Percentiles rank a stretch among this genome's conserved stretches.
Conservation (phyloP, 768 basidiomycete genomes). For the Boletus vermiculosoides region DNA sequence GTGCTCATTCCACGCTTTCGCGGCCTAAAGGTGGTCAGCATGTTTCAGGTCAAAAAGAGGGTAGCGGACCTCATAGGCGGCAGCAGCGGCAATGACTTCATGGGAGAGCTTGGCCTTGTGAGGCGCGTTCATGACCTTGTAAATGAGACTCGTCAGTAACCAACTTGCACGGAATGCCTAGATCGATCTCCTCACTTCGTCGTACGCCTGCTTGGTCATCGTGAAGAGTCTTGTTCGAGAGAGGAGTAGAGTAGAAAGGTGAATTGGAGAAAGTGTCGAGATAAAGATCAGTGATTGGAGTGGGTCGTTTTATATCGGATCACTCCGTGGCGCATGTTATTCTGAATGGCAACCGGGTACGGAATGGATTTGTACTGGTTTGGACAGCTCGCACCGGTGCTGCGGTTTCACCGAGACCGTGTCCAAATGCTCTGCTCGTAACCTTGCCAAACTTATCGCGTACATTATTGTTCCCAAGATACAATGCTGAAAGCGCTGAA, state of each 20-base stretch:
- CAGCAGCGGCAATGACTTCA: conserved; percentile 66
- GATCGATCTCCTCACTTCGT: conserved; percentile 16
- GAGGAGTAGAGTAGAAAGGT: background rate
- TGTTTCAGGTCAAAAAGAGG: background rate
- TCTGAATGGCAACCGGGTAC: background rate
- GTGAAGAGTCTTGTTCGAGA: conserved; percentile 1
- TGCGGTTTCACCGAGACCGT: background rate
- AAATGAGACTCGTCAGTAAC: background rate
- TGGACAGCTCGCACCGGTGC: background rate
- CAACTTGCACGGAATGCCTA: background rate
- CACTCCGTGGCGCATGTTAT: background rate
- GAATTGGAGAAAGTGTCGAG: background rate
- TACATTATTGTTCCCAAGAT: background rate
- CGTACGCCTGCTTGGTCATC: conserved; percentile 19
- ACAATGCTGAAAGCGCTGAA: background rate
- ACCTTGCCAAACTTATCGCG: background rate
- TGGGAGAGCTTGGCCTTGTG: conserved; percentile 63
- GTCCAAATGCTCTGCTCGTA: background rate
- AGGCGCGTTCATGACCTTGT: conserved; percentile 45
- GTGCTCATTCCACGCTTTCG: conserved; percentile 63
- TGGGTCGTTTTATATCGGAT: conserved; percentile 13
- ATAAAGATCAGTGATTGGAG: conserved; percentile 11
- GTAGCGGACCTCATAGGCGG: conserved; percentile 53
- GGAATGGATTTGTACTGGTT: conserved; percentile 4
- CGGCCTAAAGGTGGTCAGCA: conserved; percentile 43